Conservation (phyloP, 208 protist species). For the Trypanosoma lewisi region DNA sequence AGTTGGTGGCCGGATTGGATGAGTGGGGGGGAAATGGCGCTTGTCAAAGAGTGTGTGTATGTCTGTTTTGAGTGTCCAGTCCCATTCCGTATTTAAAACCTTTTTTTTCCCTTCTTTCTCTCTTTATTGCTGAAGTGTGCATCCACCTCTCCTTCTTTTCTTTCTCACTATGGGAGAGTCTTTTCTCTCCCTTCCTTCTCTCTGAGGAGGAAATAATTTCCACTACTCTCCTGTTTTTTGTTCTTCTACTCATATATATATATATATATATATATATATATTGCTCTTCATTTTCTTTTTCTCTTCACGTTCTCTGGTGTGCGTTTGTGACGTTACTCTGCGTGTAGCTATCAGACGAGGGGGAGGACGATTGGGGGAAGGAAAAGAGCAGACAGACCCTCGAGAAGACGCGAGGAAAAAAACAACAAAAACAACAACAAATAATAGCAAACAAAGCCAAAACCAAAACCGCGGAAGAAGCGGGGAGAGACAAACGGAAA, state of each 20-base stretch:
- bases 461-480: too few species aligned
- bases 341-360: neutral
- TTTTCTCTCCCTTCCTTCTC: neutral
- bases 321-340: neutral
- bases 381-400: neutral
- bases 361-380: neutral
- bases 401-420: constrained; percentile 9
- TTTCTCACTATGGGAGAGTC: neutral
- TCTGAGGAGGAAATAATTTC: neutral
- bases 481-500: constrained; percentile 15
- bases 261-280: too few species aligned
- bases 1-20: too few species aligned
- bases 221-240: neutral
- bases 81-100: too few species aligned
- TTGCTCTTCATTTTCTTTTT: neutral
- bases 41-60: too few species aligned
- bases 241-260: neutral
- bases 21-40: too few species aligned
- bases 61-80: neutral
- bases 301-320: neutral
- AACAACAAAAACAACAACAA: constrained; percentile 2
- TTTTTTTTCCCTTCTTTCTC: neutral
- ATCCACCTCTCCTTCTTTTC: constrained; percentile 1
- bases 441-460: constrained; percentile 17
- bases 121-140: too few species aligned